A percentile compares a stretch with the other conserved stretches of the same genome.
These are phyloP conservation scores for Podospora sp. DNA, from an alignment of 495 filamentous ascomycete genomes.

Conservation along the genomic window DNA sequence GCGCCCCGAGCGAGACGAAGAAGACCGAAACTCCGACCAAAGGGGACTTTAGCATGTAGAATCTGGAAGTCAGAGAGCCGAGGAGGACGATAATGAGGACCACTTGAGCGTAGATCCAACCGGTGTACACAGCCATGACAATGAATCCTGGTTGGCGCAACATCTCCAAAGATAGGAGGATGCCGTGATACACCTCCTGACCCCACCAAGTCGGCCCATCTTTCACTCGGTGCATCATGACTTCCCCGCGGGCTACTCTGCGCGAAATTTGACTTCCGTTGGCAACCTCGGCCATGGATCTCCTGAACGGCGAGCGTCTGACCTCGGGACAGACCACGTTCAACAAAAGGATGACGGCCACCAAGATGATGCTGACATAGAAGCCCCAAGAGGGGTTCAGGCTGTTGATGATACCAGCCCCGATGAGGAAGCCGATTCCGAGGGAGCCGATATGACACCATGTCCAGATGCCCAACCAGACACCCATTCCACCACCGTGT, in stretches of 20 bases:
- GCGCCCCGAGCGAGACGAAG: constrained; percentile 65
- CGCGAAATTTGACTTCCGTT: constrained; percentile 56
- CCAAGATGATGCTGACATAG: constrained; percentile 66
- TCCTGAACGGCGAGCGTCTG: constrained; percentile 63
- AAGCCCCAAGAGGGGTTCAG: constrained; percentile 71
- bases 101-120: constrained; percentile 76
- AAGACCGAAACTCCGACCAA: constrained; percentile 65
- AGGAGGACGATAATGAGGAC: constrained; percentile 72
- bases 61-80: constrained; percentile 63
- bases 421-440: constrained; percentile 68
- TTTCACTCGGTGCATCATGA: constrained; percentile 71
- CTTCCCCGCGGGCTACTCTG: constrained; percentile 67
- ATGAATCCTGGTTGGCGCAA: constrained; percentile 69
- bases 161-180: constrained; percentile 67
- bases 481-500: constrained; percentile 73
- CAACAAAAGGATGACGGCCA: constrained; percentile 61
- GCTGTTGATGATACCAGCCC: constrained; percentile 63
- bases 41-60: constrained; percentile 63
- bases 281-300: constrained; percentile 64
- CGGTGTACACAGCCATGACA: constrained; percentile 68
- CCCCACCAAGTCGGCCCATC: constrained; percentile 73
- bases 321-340: constrained; percentile 69
- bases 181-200: constrained; percentile 71
- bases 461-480: constrained; percentile 78
- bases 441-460: constrained; percentile 72